Base-by-base conservation (phyloP, 1,139 yeast species). In the Pichia sorboxylosa region DNA sequence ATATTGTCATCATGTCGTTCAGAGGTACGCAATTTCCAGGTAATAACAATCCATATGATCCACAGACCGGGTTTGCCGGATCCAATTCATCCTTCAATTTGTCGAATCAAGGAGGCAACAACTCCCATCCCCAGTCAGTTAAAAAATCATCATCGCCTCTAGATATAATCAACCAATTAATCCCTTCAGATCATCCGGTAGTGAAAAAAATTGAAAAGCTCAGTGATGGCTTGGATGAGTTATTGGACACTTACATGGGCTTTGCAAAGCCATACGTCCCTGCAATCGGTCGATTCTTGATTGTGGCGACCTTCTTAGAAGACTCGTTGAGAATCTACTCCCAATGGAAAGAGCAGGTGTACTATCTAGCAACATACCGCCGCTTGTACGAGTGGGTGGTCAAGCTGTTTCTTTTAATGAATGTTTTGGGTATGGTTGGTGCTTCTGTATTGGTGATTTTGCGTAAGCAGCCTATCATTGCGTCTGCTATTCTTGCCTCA, bases 291-390 rank as follows among this genome's bases (percentile, higher is more conserved):
- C 69, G 98, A 38, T 76, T 83, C 40, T 71, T 87, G 47, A 85
- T 90, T 44, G 95, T 90, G 39, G 95, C 94, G 33, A 90, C 98
- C 1, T 90, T 87, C 54, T 73, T 76, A 47, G 98, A 90, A 57
- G 98, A 90, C 52, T 74, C 95, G 2, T 55, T 80, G 38, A 69
- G 98, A 55, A 83, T 90, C 48, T 52, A 77, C 38, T 64, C 85
- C 13, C 97, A 87, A 58, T 90, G 97, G 97, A 58, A 68, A 22
- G 94, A 85, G 50, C 98, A 90, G 57, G 84, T 84, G 20, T 78
- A 74, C 53, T 90, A 82, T 55, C 66, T 90, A 47, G 72, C 83
- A 63, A 73, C 73, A 46, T 81, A 77, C 61, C 76, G 94, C 51
- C 84, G 78, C 48, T 59, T 78, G 41, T 93, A 94, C 59, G 69